Conservation (phyloP, 768 basidiomycete genomes). For the Exidia glandulosa region DNA sequence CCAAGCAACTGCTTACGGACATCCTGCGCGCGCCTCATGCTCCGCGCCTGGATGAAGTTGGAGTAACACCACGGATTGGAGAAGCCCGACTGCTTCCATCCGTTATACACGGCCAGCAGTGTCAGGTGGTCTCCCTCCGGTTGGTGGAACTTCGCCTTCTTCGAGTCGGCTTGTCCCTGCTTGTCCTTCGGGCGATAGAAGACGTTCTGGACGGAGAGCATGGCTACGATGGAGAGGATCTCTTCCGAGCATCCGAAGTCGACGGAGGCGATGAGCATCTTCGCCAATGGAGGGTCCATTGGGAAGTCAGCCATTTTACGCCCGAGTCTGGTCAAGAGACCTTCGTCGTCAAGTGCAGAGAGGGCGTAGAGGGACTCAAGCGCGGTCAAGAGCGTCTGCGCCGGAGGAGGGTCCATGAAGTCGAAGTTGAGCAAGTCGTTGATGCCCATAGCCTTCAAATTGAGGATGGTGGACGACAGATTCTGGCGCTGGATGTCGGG, state of each 20-base stretch:
- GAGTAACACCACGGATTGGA: conserved; percentile 99
- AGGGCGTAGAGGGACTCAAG: conserved; percentile 89
- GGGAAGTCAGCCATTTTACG: conserved; percentile 99
- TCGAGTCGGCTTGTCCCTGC: conserved; percentile 97
- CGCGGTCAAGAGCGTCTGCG: conserved; percentile 93
- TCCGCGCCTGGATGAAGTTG: conserved; percentile 96
- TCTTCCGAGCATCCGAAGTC: conserved; percentile 98
- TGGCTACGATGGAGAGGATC: conserved; percentile 92
- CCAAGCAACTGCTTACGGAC: conserved; percentile 94
- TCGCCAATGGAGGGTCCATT: conserved; percentile 90
- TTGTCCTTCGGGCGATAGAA: conserved; percentile 99
- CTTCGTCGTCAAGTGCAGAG: conserved; percentile 94
- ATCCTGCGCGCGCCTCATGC: conserved; percentile 95
- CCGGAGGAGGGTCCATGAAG: conserved; percentile 98
- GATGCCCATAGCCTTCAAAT: conserved; percentile 98
- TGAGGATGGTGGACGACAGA: conserved; percentile 81
- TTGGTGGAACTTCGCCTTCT: conserved; percentile 99
- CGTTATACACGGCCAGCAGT: conserved; percentile 90
- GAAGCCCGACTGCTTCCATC: conserved; percentile 94
- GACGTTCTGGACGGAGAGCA: conserved; percentile 92
- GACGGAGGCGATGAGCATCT: conserved; percentile 97
- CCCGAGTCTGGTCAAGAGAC: conserved; percentile 83
- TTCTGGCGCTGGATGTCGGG: conserved; percentile 98
- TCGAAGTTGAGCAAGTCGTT: conserved; percentile 97
- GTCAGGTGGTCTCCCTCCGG: conserved; percentile 96